A percentile compares a stretch with the other conserved stretches of the same genome.
Evolutionary conservation across 208 protist genomes (phyloP).

Genomic region (Trypanosoma mega): DNA sequence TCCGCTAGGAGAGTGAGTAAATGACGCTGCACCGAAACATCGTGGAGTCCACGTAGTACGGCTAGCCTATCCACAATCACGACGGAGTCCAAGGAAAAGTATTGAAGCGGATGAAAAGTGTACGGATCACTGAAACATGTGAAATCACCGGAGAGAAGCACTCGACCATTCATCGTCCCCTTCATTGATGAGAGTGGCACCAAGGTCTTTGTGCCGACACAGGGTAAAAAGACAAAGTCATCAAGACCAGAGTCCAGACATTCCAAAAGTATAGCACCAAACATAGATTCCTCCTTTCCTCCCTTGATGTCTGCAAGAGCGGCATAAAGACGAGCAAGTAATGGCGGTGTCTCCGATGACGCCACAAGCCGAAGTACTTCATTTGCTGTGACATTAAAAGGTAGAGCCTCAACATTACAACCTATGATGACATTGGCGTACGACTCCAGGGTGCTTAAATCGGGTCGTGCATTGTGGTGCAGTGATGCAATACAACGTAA

Average conservation of each 20-base stretch:
- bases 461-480: background rate
- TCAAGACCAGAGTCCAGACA: slow-evolving; percentile 16
- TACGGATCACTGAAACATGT: slow-evolving; percentile 1
- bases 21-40: background rate
- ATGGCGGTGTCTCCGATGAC: background rate
- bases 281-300: background rate
- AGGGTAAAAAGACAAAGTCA: slow-evolving; percentile 25
- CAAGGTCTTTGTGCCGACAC: slow-evolving; percentile 6
- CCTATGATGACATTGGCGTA: too few relatives aligned
- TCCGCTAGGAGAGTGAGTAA: slow-evolving; percentile 10
- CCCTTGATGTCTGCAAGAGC: background rate
- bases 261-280: slow-evolving; percentile 3
- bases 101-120: slow-evolving; percentile 28
- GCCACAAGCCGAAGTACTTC: background rate
- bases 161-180: background rate
- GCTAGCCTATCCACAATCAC: background rate
- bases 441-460: background rate
- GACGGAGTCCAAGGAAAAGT: background rate
- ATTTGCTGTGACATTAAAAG: background rate
- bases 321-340: background rate
- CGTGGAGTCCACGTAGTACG: background rate
- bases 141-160: slow-evolving; percentile 19
- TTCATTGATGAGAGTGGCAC: slow-evolving; percentile 9
- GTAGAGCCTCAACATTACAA: too few relatives aligned
- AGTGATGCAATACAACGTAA: slow-evolving; percentile 17